phyloP scores from a whole-genome alignment of 805 yeast genomes.

The Metschnikowia aberdeeniae region DNA sequence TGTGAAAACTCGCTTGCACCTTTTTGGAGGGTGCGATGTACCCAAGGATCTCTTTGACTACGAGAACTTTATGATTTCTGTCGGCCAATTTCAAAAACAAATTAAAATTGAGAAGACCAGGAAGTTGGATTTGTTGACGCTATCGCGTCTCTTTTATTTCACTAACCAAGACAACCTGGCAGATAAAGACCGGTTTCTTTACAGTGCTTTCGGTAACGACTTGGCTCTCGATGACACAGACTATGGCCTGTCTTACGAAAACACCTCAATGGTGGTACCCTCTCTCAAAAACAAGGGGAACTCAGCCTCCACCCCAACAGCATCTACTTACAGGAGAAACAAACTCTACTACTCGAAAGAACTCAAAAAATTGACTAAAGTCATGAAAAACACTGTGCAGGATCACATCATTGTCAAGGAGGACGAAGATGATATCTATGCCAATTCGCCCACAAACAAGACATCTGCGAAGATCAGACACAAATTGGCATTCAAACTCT shows the following conservation, averaged over 20 bases:
- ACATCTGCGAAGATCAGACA: conserved; percentile 28
- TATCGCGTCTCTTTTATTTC: conserved; percentile 30
- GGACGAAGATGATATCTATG: conserved; percentile 14
- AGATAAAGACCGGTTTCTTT: conserved; percentile 16
- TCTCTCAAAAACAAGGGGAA: not conserved
- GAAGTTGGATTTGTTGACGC: conserved; percentile 55
- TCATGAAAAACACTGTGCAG: conserved; percentile 68
- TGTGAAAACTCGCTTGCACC: conserved; percentile 55
- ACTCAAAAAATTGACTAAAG: conserved; percentile 53
- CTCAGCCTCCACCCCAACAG: conserved; percentile 6
- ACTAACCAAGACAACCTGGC: conserved; percentile 32
- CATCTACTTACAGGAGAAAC: conserved; percentile 22
- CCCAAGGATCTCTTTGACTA: conserved; percentile 85
- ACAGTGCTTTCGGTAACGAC: conserved; percentile 12
- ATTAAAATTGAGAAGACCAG: conserved; percentile 48
- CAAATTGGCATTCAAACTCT: conserved; percentile 30
- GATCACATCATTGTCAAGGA: conserved; percentile 40
- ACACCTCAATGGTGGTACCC: not conserved
- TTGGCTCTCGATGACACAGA: conserved; percentile 10
- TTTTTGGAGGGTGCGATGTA: conserved; percentile 41
- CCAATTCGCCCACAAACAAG: conserved; percentile 10
- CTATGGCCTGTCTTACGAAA: not conserved
- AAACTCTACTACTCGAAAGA: conserved; percentile 38
- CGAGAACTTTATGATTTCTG: conserved; percentile 59
- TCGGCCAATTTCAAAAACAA: conserved; percentile 77